phyloP scores from a whole-genome alignment of 805 yeast genomes.

The Lipomyces kockii region DNA sequence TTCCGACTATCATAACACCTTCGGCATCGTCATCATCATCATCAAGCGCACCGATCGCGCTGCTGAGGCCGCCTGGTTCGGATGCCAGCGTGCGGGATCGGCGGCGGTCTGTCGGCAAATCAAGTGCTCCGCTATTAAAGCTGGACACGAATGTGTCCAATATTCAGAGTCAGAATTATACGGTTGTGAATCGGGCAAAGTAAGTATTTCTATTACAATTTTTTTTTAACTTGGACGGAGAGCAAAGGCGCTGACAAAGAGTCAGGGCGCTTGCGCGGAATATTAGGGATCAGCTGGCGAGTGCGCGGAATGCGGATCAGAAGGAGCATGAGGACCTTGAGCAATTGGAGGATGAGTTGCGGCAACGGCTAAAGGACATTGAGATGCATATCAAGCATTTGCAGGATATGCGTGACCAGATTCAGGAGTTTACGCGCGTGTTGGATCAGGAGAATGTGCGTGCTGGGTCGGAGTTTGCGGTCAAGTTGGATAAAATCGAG shows the following conservation, averaged over 20 bases:
- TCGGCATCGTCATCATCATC: neutral
- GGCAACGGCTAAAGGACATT: neutral
- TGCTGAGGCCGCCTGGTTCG: neutral
- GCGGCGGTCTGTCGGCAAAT: neutral
- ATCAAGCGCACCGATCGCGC: neutral
- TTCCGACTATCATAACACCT: neutral
- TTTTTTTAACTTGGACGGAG: neutral
- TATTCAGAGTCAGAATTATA: neutral
- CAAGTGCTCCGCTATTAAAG: neutral
- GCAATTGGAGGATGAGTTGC: slow-evolving; percentile 10
- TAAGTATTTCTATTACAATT: too few species aligned
- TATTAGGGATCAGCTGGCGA: slow-evolving; percentile 3
- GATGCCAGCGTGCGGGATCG: neutral
- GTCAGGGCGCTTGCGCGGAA: neutral
- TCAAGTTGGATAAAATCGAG: slow-evolving; percentile 22
- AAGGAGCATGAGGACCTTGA: slow-evolving; percentile 10
- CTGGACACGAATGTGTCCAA: neutral
- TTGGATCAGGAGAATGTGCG: slow-evolving; percentile 18
- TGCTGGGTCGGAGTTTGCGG: slow-evolving; percentile 12
- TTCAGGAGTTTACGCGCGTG: neutral
- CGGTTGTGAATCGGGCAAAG: too few species aligned
- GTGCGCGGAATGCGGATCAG: slow-evolving; percentile 1
- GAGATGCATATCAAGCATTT: slow-evolving; percentile 1
- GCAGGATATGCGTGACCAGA: slow-evolving; percentile 12
- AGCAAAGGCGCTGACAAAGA: neutral